A percentile compares a stretch with the other conserved stretches of the same genome.
These are phyloP conservation scores for Coemansia biformis DNA, from an alignment of 192 early-diverging fungal genomes.

Conservation along the genomic window DNA sequence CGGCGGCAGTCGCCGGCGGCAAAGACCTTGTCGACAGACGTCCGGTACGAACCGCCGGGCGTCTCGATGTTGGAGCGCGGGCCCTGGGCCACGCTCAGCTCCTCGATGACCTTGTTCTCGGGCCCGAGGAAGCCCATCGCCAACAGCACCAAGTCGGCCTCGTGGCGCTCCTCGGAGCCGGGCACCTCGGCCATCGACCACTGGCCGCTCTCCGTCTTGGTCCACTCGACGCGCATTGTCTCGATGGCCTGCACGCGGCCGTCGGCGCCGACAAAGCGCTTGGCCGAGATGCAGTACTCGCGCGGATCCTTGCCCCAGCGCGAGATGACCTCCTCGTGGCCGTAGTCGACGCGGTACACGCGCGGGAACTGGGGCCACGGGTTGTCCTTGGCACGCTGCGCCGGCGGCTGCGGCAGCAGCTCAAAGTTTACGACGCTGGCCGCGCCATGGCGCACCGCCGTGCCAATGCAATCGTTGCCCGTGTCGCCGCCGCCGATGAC, in stretches of 20 bases:
- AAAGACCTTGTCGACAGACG: constrained; percentile 75
- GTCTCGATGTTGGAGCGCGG: constrained; percentile 79
- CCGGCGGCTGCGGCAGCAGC: constrained; percentile 90
- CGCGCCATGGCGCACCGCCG: constrained; percentile 87
- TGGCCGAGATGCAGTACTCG: constrained; percentile 91
- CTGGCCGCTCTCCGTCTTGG: constrained; percentile 63
- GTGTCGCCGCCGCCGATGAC: constrained; percentile 99
- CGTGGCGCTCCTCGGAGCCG: constrained; percentile 78
- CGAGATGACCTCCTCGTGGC: constrained; percentile 85
- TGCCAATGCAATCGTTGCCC: constrained; percentile 94
- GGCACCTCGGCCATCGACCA: constrained; percentile 90
- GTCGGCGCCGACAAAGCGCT: constrained; percentile 83
- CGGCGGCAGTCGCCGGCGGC: constrained; percentile 97
- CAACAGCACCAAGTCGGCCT: constrained; percentile 86
- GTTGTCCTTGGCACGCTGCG: constrained; percentile 76
- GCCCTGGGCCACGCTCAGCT: constrained; percentile 74
- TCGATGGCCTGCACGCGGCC: constrained; percentile 85
- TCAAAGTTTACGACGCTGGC: constrained; percentile 93
- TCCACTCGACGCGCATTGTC: constrained; percentile 95
- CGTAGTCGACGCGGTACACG: constrained; percentile 94
- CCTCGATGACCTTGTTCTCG: constrained; percentile 74
- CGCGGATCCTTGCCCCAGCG: constrained; percentile 93
- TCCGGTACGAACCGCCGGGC: constrained; percentile 69
- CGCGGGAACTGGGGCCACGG: constrained; percentile 98
- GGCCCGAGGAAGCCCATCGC: constrained; percentile 97